phyloP scores from a whole-genome alignment of 2,329 filamentous ascomycete species.

The Penicillium freii region DNA sequence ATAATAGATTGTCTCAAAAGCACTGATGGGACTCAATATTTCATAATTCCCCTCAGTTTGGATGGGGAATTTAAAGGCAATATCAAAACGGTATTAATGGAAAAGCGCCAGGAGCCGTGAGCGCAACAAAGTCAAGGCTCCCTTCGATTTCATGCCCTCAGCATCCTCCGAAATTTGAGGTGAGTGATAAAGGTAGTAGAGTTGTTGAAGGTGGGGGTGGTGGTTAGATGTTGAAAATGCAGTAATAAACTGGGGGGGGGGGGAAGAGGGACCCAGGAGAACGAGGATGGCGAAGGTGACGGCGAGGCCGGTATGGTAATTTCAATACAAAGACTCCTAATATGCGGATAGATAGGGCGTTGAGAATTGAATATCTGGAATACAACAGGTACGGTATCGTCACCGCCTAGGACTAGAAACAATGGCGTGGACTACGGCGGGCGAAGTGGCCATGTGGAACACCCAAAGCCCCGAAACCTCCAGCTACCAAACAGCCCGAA shows the following conservation, averaged over 20 bases:
- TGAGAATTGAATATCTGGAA: background rate
- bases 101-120: slow-evolving; percentile 42
- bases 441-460: slow-evolving; percentile 26
- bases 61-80: slow-evolving; percentile 17
- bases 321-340: slow-evolving; percentile 10
- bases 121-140: slow-evolving; percentile 42
- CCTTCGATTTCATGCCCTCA: slow-evolving; percentile 42
- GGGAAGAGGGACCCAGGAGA: slow-evolving; percentile 17
- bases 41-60: slow-evolving; percentile 32
- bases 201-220: slow-evolving; percentile 13
- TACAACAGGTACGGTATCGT: slow-evolving; percentile 20
- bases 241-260: slow-evolving; percentile 22
- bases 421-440: slow-evolving; percentile 21
- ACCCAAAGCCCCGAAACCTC: slow-evolving; percentile 13
- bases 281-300: slow-evolving; percentile 21
- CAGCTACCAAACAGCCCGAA: slow-evolving; percentile 4
- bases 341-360: background rate
- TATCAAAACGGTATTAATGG: slow-evolving; percentile 25
- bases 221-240: slow-evolving; percentile 24
- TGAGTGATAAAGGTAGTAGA: slow-evolving; percentile 6
- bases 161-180: slow-evolving; percentile 31
- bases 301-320: slow-evolving; percentile 24
- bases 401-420: slow-evolving; percentile 11
- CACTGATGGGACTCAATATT: slow-evolving; percentile 23
- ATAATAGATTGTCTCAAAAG: slow-evolving; percentile 17